A percentile compares a stretch with the other conserved stretches of the same genome.
Conservation (phyloP, 2,329 filamentous ascomycete species). For the Epicoccum nigrum region DNA sequence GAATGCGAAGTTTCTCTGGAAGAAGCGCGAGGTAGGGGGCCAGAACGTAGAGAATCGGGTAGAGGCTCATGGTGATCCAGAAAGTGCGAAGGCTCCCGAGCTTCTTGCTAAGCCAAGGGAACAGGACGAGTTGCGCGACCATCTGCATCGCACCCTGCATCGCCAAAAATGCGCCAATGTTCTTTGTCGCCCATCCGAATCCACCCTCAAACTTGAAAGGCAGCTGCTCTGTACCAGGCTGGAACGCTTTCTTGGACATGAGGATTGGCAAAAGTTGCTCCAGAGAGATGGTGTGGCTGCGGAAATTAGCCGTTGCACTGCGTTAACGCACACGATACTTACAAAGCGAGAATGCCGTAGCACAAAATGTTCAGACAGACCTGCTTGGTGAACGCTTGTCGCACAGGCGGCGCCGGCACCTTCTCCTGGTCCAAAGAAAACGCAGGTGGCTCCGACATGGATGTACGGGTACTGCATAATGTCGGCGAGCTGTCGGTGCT, state of each 20-base stretch:
- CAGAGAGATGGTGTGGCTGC: conserved; percentile 93
- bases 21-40: conserved; percentile 90
- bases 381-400: conserved; percentile 78
- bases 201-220: conserved; percentile 91
- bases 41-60: conserved; percentile 85
- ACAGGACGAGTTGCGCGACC: conserved; percentile 81
- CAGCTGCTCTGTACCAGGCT: conserved; percentile 59
- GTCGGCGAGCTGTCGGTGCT: conserved; percentile 61
- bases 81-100: conserved; percentile 84
- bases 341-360: conserved; percentile 94
- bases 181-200: conserved; percentile 80
- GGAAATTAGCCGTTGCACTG: conserved; percentile 27
- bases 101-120: conserved; percentile 75
- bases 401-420: conserved; percentile 30
- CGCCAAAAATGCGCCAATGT: conserved; percentile 86
- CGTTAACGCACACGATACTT: conserved; percentile 42
- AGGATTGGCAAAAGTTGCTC: conserved; percentile 94
- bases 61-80: conserved; percentile 77
- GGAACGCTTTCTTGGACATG: conserved; percentile 71
- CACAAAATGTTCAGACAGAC: conserved; percentile 87
- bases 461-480: conserved; percentile 46
- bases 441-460: conserved; percentile 42
- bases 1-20: conserved; percentile 71
- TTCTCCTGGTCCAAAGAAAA: conserved; percentile 42
- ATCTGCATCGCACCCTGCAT: conserved; percentile 90